Evolutionary conservation across 1,284 basidiomycete species (phyloP).

Genomic region (Stereum hirsutum): DNA sequence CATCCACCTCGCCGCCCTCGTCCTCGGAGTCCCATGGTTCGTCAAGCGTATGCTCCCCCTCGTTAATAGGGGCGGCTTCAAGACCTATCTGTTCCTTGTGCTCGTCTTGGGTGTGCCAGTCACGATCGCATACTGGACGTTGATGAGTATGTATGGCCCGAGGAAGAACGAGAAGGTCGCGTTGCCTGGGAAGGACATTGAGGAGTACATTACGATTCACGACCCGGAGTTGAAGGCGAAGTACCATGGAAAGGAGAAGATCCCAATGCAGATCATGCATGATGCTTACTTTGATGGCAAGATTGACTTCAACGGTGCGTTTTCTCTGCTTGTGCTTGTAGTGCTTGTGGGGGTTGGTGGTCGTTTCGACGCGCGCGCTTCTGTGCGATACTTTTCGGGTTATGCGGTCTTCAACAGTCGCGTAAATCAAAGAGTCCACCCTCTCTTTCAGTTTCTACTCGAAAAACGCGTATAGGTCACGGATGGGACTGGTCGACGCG

Average conservation of each 20-base stretch:
- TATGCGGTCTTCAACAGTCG: too few relatives aligned
- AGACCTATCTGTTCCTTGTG: slow-evolving; percentile 79
- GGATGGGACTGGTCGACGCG: too few relatives aligned
- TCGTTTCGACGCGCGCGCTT: too few relatives aligned
- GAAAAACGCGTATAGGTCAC: too few relatives aligned
- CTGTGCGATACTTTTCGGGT: too few relatives aligned
- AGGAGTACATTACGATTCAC: slow-evolving; percentile 88
- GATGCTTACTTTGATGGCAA: slow-evolving; percentile 98
- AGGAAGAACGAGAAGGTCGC: slow-evolving; percentile 83
- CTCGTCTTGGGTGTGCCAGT: slow-evolving; percentile 71
- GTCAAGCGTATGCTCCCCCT: slow-evolving; percentile 74
- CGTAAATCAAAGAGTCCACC: too few relatives aligned
- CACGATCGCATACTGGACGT: slow-evolving; percentile 83
- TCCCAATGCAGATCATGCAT: slow-evolving; percentile 96
- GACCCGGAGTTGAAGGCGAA: slow-evolving; percentile 73
- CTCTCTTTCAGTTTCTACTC: too few relatives aligned
- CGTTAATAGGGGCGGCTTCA: slow-evolving; percentile 70
- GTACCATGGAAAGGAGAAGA: slow-evolving; percentile 82
- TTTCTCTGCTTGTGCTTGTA: slow-evolving; percentile 7
- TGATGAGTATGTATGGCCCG: slow-evolving; percentile 77
- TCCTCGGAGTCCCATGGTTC: slow-evolving; percentile 75
- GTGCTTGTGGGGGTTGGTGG: too few relatives aligned
- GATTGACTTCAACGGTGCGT: slow-evolving; percentile 87
- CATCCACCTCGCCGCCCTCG: slow-evolving; percentile 65
- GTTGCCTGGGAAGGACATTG: slow-evolving; percentile 81